Percentiles rank a stretch among this genome's conserved stretches.
Evolutionary conservation across 1,139 yeast genomes (phyloP).

Genomic region (Zygoascus sp.): DNA sequence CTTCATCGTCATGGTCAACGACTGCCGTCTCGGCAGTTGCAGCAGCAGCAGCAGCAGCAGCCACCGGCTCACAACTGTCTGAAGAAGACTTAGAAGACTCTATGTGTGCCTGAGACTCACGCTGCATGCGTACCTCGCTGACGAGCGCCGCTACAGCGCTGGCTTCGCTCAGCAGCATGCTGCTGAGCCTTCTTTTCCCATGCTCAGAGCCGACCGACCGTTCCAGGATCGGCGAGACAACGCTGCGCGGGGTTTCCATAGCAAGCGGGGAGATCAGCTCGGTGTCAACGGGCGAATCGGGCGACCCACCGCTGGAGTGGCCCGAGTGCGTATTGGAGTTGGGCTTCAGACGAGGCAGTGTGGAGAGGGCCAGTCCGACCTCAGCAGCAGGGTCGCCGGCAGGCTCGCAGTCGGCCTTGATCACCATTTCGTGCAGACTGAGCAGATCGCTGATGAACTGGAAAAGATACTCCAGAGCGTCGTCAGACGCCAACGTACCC

Average conservation of each 20-base stretch:
- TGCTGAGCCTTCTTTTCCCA: conserved; percentile 16
- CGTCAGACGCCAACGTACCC: conserved; percentile 19
- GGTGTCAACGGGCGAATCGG: background rate
- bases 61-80: too few species aligned
- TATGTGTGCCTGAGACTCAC: too few species aligned
- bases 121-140: conserved; percentile 5
- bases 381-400: too few species aligned
- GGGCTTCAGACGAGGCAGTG: background rate
- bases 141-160: conserved; percentile 20
- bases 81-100: too few species aligned
- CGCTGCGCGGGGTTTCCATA: conserved; percentile 1
- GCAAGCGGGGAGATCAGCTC: conserved; percentile 9
- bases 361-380: background rate
- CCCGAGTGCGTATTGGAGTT: background rate
- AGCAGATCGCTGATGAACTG: conserved; percentile 23
- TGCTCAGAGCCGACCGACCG: background rate
- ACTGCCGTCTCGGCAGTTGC: too few species aligned
- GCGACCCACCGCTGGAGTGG: background rate
- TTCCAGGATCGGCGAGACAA: conserved; percentile 1
- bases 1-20: too few species aligned
- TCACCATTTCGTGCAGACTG: conserved; percentile 18
- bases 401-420: background rate
- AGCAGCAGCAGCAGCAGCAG: too few species aligned
- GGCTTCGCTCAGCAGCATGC: conserved; percentile 18
- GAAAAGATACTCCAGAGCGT: conserved; percentile 25